Conservation (phyloP, 192 early-diverging fungal genomes). For the Allomyces javanicus region DNA sequence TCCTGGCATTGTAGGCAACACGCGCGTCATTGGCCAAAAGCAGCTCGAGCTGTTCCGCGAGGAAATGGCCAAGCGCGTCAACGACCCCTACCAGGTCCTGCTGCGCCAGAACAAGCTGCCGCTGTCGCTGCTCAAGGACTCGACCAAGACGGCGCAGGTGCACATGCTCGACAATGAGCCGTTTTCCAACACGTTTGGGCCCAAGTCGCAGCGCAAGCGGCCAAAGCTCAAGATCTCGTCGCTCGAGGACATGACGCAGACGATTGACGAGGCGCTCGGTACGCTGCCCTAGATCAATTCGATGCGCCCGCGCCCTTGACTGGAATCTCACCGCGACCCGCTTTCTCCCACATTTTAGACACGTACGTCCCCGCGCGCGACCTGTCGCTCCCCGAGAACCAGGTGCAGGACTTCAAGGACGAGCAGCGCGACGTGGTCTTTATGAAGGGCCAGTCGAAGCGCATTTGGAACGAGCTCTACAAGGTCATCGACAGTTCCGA, state of each 20-base stretch:
- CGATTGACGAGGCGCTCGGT: conserved; percentile 42
- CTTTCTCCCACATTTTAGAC: conserved; percentile 1
- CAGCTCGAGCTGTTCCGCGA: conserved; percentile 81
- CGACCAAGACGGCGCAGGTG: conserved; percentile 54
- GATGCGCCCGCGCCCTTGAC: not conserved
- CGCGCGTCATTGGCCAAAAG: conserved; percentile 87
- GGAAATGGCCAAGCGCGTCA: conserved; percentile 59
- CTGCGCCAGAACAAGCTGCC: conserved; percentile 88
- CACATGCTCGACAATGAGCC: conserved; percentile 89
- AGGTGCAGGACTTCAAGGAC: conserved; percentile 45
- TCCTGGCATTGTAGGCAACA: conserved; percentile 44
- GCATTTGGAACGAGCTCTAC: conserved; percentile 98
- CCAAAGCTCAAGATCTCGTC: conserved; percentile 60
- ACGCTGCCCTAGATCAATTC: conserved; percentile 17
- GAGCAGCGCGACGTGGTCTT: conserved; percentile 72
- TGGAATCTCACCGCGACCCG: too few species aligned
- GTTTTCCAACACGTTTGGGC: conserved; percentile 82
- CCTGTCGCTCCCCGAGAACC: conserved; percentile 49
- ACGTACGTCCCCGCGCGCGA: conserved; percentile 37
- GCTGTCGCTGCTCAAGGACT: conserved; percentile 71
- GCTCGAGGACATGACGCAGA: conserved; percentile 58
- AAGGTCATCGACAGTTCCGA: conserved; percentile 96
- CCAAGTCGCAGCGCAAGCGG: conserved; percentile 81
- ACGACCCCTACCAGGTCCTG: conserved; percentile 91
- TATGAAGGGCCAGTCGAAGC: conserved; percentile 80